A percentile compares a stretch with the other conserved stretches of the same genome.
Conservation (phyloP, 306 rosid species). For the Castanopsis chinensis region DNA sequence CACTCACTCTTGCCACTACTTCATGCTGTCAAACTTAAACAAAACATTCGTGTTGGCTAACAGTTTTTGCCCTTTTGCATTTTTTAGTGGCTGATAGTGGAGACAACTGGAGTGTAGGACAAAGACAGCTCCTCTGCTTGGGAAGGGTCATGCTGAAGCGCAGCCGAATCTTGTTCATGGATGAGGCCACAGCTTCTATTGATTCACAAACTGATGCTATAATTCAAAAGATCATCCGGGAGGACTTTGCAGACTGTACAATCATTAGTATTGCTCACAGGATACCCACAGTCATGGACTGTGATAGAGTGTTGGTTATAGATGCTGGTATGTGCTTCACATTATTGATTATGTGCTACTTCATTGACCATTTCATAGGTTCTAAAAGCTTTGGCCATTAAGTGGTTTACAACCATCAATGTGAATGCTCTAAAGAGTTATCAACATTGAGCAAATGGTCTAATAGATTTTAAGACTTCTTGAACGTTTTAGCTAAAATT, state of each 20-base stretch:
- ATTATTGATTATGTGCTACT: neutral
- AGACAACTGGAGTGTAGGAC: conserved; percentile 99
- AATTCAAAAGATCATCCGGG: conserved; percentile 81
- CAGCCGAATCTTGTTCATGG: conserved; percentile 86
- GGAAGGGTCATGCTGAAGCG: conserved; percentile 91
- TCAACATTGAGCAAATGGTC: too few relatives aligned
- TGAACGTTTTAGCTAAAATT: too few relatives aligned
- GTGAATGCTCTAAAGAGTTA: too few relatives aligned
- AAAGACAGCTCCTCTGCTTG: conserved; percentile 88
- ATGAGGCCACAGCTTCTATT: conserved; percentile 95
- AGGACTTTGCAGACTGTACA: conserved; percentile 81
- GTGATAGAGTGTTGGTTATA: conserved; percentile 69
- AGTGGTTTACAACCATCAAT: too few relatives aligned
- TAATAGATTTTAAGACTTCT: too few relatives aligned
- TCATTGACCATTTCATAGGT: too few relatives aligned
- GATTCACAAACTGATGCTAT: conserved; percentile 94
- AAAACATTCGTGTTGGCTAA: neutral
- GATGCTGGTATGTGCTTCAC: conserved; percentile 65
- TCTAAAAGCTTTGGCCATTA: too few relatives aligned
- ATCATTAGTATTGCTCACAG: conserved; percentile 98
- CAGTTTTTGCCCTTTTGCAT: neutral
- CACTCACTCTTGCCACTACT: conserved; percentile 11
- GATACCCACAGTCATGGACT: conserved; percentile 97
- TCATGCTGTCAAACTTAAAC: neutral
- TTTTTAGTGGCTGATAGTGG: conserved; percentile 71